A percentile compares a stretch with the other conserved stretches of the same genome.
Evolutionary conservation across 495 filamentous ascomycete genomes (phyloP).

Genomic region (Oidiodendron maius): DNA sequence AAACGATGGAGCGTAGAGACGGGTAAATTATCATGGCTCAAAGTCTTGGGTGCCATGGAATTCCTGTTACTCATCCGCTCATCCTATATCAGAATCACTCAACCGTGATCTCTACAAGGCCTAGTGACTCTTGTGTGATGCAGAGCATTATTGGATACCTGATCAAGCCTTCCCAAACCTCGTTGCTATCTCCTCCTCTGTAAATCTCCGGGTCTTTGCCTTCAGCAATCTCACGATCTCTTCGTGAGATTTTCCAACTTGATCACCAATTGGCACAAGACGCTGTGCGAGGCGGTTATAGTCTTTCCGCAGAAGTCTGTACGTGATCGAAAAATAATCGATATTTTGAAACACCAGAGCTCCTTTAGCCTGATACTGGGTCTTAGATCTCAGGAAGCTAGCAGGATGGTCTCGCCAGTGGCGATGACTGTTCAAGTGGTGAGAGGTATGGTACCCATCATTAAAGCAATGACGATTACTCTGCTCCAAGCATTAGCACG

Average conservation of each 20-base stretch:
- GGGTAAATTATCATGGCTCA: too few relatives aligned
- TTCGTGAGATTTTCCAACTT: slow-evolving; percentile 53
- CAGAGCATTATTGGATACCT: too few relatives aligned
- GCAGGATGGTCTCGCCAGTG: slow-evolving; percentile 72
- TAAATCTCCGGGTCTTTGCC: slow-evolving; percentile 54
- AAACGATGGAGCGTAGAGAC: too few relatives aligned
- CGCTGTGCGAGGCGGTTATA: slow-evolving; percentile 56
- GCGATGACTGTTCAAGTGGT: slow-evolving; percentile 65
- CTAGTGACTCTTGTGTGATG: too few relatives aligned
- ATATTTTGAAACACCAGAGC: slow-evolving; percentile 68
- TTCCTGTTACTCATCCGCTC: too few relatives aligned
- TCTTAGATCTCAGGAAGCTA: slow-evolving; percentile 57
- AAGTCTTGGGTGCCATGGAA: background rate
- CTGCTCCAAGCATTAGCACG: slow-evolving; percentile 20
- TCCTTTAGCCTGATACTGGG: slow-evolving; percentile 48
- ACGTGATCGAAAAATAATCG: slow-evolving; percentile 64
- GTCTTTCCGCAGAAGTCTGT: slow-evolving; percentile 53
- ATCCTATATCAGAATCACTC: too few relatives aligned
- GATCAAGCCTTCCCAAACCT: too few relatives aligned
- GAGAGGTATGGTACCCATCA: slow-evolving; percentile 73
- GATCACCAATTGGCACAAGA: slow-evolving; percentile 63
- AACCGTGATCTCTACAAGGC: too few relatives aligned
- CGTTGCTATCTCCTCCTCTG: slow-evolving; percentile 46
- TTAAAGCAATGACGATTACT: slow-evolving; percentile 71
- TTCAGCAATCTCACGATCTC: slow-evolving; percentile 57